A percentile compares a stretch with the other conserved stretches of the same genome.
These are phyloP conservation scores for Ogataea henricii DNA, from an alignment of 805 yeast species.

Conservation along the genomic window DNA sequence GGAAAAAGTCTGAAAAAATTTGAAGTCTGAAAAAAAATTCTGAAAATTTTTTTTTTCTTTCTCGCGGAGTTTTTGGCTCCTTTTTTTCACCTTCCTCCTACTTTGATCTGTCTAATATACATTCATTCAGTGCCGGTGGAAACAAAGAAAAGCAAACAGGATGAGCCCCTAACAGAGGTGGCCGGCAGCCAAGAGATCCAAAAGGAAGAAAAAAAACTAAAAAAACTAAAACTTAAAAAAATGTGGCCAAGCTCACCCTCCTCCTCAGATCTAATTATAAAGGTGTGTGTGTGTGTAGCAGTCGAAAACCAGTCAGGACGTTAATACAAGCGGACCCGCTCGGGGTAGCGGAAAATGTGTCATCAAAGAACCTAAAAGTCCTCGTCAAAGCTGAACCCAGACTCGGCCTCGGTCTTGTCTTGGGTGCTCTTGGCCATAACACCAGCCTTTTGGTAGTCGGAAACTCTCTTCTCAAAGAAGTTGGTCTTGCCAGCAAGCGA, in stretches of 20 bases:
- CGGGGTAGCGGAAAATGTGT: conserved; percentile 3
- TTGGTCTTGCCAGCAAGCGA: conserved; percentile 98
- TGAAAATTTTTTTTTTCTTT: conserved; percentile 5
- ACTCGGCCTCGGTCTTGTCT: conserved; percentile 41
- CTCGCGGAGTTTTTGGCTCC: neutral
- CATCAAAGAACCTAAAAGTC: conserved; percentile 62
- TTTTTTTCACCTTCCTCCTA: neutral
- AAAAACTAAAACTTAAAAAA: no score
- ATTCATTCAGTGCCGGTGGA: conserved; percentile 7
- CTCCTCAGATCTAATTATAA: conserved; percentile 7
- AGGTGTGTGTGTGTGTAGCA: conserved; percentile 5
- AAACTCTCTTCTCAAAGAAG: conserved; percentile 98
- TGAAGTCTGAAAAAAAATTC: no score
- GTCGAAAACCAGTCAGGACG: conserved; percentile 9
- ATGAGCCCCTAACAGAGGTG: neutral
- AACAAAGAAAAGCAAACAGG: conserved; percentile 2
- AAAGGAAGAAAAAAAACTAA: neutral
- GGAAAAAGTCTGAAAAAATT: no score
- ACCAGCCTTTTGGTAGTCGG: conserved; percentile 99
- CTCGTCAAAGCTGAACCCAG: conserved; percentile 84
- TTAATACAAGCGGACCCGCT: conserved; percentile 8
- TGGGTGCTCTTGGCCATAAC: conserved; percentile 78
- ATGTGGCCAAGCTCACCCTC: neutral
- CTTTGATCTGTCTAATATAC: conserved; percentile 14
- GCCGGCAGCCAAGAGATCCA: neutral